Percentiles rank a stretch among this genome's conserved stretches.
Evolutionary conservation across 2,329 filamentous ascomycete species (phyloP).

Genomic region (Penicillium sp.): DNA sequence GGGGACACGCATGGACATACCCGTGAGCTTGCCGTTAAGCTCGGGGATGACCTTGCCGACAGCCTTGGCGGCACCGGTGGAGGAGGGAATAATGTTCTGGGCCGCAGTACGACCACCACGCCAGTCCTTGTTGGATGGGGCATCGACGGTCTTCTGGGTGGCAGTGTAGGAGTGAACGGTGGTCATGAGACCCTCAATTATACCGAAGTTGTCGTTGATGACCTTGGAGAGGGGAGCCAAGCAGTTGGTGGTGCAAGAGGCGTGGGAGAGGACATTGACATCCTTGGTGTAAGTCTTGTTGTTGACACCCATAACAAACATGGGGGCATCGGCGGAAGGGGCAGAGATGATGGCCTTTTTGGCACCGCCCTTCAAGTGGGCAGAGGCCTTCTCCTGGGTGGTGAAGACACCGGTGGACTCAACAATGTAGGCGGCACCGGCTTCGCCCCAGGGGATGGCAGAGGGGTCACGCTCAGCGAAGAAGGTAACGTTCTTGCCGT

Average conservation of each 20-base stretch:
- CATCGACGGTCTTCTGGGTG: slow-evolving; percentile 99
- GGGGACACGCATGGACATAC: slow-evolving; percentile 99
- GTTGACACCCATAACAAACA: slow-evolving; percentile 99
- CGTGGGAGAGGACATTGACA: slow-evolving; percentile 95
- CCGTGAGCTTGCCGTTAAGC: slow-evolving; percentile 98
- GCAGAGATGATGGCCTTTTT: slow-evolving; percentile 85
- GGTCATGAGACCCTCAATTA: slow-evolving; percentile 99
- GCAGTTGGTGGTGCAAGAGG: slow-evolving; percentile 99
- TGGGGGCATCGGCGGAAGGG: slow-evolving; percentile 74
- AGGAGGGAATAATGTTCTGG: slow-evolving; percentile 99
- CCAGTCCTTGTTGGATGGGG: slow-evolving; percentile 98
- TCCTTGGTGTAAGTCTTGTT: slow-evolving; percentile 87
- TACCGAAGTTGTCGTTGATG: slow-evolving; percentile 95
- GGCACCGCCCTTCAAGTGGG: slow-evolving; percentile 92
- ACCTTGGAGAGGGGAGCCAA: slow-evolving; percentile 99
- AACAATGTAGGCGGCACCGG: slow-evolving; percentile 88
- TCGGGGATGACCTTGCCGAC: slow-evolving; percentile 99
- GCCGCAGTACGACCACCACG: slow-evolving; percentile 97
- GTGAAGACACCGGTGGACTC: slow-evolving; percentile 99
- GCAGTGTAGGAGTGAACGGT: slow-evolving; percentile 99
- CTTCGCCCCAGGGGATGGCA: slow-evolving; percentile 84
- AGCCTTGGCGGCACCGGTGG: slow-evolving; percentile 99
- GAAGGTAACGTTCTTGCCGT: slow-evolving; percentile 94
- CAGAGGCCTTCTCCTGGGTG: slow-evolving; percentile 91
- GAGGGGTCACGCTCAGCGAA: slow-evolving; percentile 89